Evolutionary conservation across 257 asterid genomes (phyloP).

Genomic region (Rubia yunnanensis): DNA sequence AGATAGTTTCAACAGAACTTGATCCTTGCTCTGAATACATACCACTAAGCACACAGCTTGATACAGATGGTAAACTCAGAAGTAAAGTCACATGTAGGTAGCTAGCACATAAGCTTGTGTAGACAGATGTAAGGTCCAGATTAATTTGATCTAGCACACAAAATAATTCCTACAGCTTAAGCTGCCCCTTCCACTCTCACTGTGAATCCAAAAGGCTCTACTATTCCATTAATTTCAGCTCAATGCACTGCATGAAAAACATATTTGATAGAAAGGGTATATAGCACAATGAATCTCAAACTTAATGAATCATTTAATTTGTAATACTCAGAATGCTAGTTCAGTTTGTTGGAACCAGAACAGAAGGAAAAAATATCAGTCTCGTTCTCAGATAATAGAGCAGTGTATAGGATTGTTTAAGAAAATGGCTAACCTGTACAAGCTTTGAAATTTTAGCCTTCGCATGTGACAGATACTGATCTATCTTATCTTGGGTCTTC

Average conservation of each 20-base stretch:
- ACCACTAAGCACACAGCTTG: neutral
- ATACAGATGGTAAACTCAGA: neutral
- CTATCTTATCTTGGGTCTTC: constrained; percentile 63
- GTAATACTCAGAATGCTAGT: neutral
- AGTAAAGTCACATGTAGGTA: neutral
- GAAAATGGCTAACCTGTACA: constrained; percentile 53
- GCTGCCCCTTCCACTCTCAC: neutral
- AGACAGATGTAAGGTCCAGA: neutral
- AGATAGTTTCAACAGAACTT: neutral
- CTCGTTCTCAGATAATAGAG: neutral
- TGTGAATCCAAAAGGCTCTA: neutral
- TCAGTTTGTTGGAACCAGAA: neutral
- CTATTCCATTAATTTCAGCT: neutral
- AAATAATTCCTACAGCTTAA: neutral
- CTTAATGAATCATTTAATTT: neutral
- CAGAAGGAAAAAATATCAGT: neutral
- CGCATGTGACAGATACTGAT: constrained; percentile 63
- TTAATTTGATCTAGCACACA: neutral
- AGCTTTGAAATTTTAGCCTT: constrained; percentile 80
- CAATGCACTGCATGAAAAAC: neutral
- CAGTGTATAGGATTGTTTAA: neutral
- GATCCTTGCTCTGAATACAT: neutral
- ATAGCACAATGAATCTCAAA: neutral
- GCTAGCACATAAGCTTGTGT: neutral
- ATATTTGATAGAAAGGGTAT: neutral